These are phyloP conservation scores for Wickerhamiella galacta DNA, from an alignment of 805 yeast species.

Conservation along the genomic window DNA sequence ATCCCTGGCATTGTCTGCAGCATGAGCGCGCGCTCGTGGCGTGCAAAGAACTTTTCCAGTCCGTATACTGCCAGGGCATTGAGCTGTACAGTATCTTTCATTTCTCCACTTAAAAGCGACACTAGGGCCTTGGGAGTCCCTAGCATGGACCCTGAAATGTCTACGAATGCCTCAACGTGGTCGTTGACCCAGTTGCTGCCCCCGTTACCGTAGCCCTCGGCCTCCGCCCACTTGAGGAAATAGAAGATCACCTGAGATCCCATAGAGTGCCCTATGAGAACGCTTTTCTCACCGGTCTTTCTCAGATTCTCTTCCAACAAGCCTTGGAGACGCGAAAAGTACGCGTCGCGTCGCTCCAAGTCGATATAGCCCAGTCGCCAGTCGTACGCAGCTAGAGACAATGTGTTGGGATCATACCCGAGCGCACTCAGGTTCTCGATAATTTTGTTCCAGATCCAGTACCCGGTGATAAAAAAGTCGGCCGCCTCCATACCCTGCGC, in stretches of 20 bases:
- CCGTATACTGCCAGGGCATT: constrained; percentile 89
- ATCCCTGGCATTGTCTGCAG: constrained; percentile 82
- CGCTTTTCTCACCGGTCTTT: constrained; percentile 45
- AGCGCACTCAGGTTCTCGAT: constrained; percentile 87
- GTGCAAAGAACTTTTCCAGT: constrained; percentile 79
- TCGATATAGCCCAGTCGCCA: constrained; percentile 90
- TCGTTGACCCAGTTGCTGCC: constrained; percentile 79
- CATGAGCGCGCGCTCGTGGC: constrained; percentile 78
- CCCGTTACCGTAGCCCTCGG: constrained; percentile 73
- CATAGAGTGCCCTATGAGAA: constrained; percentile 89
- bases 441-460: constrained; percentile 97
- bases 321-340: constrained; percentile 58
- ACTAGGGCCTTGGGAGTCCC: constrained; percentile 94
- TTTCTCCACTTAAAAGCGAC: constrained; percentile 89
- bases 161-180: constrained; percentile 63
- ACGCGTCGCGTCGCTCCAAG: constrained; percentile 71
- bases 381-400: constrained; percentile 86
- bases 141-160: constrained; percentile 74
- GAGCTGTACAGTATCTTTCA: constrained; percentile 92
- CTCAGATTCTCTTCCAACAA: constrained; percentile 48
- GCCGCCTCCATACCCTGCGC: constrained; percentile 96
- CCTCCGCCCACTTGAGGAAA: constrained; percentile 94
- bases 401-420: constrained; percentile 82
- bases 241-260: constrained; percentile 81
- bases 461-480: constrained; percentile 91